Evolutionary conservation across 495 filamentous ascomycete genomes (phyloP).

Genomic region (Oleoguttula mirabilis): DNA sequence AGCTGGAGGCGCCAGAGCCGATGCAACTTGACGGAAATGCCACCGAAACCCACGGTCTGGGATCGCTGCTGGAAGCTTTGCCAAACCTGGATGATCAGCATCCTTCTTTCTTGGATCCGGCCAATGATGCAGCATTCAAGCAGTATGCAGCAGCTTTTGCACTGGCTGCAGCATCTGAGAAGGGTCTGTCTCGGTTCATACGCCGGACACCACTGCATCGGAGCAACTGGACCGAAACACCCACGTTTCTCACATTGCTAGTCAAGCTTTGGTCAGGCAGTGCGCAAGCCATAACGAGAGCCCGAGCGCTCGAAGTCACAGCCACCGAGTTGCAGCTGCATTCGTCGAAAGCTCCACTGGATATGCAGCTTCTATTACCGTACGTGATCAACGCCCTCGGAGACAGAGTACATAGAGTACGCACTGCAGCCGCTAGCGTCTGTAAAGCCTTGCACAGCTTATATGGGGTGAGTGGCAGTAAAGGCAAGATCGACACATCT

Average conservation of each 20-base stretch:
- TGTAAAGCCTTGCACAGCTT: slow-evolving; percentile 3
- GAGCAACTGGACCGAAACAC: not conserved
- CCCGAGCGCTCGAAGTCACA: slow-evolving; percentile 4
- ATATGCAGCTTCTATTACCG: slow-evolving; percentile 66
- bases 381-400: slow-evolving; percentile 61
- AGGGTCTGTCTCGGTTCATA: not conserved
- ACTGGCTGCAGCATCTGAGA: not conserved
- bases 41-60: not conserved
- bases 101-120: not conserved
- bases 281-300: not conserved
- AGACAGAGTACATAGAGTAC: slow-evolving; percentile 60
- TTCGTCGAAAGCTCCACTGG: slow-evolving; percentile 23
- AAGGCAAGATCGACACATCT: not conserved
- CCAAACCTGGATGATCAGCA: not conserved
- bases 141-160: not conserved
- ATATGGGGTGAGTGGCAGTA: slow-evolving; percentile 4
- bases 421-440: slow-evolving; percentile 55
- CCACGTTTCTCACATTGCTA: slow-evolving; percentile 21
- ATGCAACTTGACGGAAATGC: no score
- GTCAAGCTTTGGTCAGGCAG: slow-evolving; percentile 6
- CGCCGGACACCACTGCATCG: not conserved
- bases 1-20: no score
- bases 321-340: not conserved
- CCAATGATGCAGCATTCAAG: not conserved
- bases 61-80: not conserved